A percentile compares a stretch with the other conserved stretches of the same genome.
These are phyloP conservation scores for Rutstroemia sp. DNA, from an alignment of 2,329 filamentous ascomycete species.

Conservation along the genomic window DNA sequence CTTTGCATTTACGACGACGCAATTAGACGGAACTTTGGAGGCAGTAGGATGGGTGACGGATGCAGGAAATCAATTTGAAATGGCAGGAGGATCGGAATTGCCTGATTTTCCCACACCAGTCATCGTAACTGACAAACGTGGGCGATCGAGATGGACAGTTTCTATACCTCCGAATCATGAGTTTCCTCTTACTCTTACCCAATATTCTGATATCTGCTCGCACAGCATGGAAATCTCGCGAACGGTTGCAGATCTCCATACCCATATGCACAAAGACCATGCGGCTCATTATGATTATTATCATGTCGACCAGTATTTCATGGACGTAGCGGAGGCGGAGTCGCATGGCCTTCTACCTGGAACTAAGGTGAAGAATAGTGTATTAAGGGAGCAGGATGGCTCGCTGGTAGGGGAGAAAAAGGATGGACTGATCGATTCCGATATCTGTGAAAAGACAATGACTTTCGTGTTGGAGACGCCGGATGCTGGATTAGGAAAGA, in stretches of 20 bases:
- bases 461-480: slow-evolving; percentile 70
- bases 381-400: slow-evolving; percentile 25
- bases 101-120: slow-evolving; percentile 68
- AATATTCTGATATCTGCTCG: slow-evolving; percentile 63
- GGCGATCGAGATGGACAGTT: slow-evolving; percentile 69
- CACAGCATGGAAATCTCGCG: slow-evolving; percentile 59
- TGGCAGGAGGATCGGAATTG: slow-evolving; percentile 57
- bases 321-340: slow-evolving; percentile 70
- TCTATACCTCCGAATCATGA: slow-evolving; percentile 60
- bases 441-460: slow-evolving; percentile 61
- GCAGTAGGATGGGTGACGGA: slow-evolving; percentile 35
- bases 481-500: slow-evolving; percentile 70
- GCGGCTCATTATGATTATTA: slow-evolving; percentile 47
- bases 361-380: slow-evolving; percentile 29
- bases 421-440: slow-evolving; percentile 37
- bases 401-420: slow-evolving; percentile 42
- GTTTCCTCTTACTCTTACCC: slow-evolving; percentile 58
- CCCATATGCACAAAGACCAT: slow-evolving; percentile 35
- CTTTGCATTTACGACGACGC: slow-evolving; percentile 33
- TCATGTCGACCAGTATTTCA: slow-evolving; percentile 57
- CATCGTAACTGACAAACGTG: slow-evolving; percentile 57
- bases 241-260: slow-evolving; percentile 45
- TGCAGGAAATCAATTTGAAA: slow-evolving; percentile 49
- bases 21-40: slow-evolving; percentile 26
- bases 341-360: slow-evolving; percentile 49